Evolutionary conservation across 2,329 filamentous ascomycete species (phyloP).

Genomic region (Drechslerella coelobrocha): DNA sequence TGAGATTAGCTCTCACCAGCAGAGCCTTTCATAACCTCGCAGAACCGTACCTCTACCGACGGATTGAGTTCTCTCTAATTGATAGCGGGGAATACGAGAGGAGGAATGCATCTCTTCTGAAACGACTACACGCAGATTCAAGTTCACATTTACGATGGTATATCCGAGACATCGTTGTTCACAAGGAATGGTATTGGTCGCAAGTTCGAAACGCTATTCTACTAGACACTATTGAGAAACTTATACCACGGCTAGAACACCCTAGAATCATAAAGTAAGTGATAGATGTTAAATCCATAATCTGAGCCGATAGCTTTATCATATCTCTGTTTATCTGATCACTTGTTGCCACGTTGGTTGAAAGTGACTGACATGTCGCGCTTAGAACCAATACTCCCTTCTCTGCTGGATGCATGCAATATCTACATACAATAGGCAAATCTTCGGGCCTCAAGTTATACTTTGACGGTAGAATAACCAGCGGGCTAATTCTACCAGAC

Average conservation of each 20-base stretch:
- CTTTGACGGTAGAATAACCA: not conserved
- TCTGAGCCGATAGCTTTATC: no score
- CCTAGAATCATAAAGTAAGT: slow-evolving; percentile 9
- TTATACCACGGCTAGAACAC: not conserved
- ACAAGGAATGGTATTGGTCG: slow-evolving; percentile 6
- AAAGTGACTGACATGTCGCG: no score
- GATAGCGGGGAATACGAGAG: slow-evolving; percentile 1
- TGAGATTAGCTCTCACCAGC: not conserved
- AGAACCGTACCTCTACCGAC: slow-evolving; percentile 3
- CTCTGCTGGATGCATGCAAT: not conserved
- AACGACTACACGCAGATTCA: not conserved
- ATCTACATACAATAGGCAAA: not conserved
- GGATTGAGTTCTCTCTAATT: not conserved
- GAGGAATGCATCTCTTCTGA: not conserved
- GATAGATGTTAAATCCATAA: not conserved
- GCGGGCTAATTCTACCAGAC: not conserved
- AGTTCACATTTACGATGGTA: not conserved
- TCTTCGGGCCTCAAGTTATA: not conserved
- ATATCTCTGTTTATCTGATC: no score
- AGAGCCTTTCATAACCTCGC: slow-evolving; percentile 4
- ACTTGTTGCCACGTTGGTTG: no score
- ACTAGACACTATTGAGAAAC: not conserved
- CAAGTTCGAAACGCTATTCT: slow-evolving; percentile 9
- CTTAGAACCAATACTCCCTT: slow-evolving; percentile 13
- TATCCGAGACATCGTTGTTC: slow-evolving; percentile 1